phyloP scores from a whole-genome alignment of 331 rosid genomes.

The Cydonia oblonga region DNA sequence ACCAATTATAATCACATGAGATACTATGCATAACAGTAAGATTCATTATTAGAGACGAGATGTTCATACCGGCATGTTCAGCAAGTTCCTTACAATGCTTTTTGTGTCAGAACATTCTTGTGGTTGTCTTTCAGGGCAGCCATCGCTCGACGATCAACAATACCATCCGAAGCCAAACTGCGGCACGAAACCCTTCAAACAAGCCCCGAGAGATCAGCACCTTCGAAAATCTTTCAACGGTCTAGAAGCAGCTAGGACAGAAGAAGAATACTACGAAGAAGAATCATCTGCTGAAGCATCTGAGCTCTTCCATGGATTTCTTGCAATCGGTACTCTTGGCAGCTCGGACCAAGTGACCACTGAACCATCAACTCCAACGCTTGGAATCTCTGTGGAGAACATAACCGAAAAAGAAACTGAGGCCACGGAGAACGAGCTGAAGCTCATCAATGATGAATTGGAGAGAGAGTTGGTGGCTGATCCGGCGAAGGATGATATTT shows the following conservation, averaged over 20 bases:
- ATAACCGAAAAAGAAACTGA: slow-evolving; percentile 84
- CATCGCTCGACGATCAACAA: slow-evolving; percentile 69
- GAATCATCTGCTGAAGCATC: slow-evolving; percentile 39
- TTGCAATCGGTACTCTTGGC: slow-evolving; percentile 95
- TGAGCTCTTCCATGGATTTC: slow-evolving; percentile 84
- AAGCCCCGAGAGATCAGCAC: slow-evolving; percentile 41
- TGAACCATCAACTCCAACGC: slow-evolving; percentile 70
- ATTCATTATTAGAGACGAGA: no score
- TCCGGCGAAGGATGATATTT: slow-evolving; percentile 47
- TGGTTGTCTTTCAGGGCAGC: slow-evolving; percentile 65
- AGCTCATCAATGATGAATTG: slow-evolving; percentile 75
- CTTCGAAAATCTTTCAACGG: slow-evolving; percentile 62
- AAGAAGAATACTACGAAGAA: slow-evolving; percentile 49
- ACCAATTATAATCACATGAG: background rate
- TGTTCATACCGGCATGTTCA: background rate
- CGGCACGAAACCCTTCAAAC: slow-evolving; percentile 46
- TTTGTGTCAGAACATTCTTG: slow-evolving; percentile 35
- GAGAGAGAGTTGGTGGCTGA: slow-evolving; percentile 82
- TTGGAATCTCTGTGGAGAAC: slow-evolving; percentile 59
- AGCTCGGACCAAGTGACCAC: slow-evolving; percentile 41
- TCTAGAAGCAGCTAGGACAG: slow-evolving; percentile 46
- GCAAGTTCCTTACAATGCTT: slow-evolving; percentile 7
- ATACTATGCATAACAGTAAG: no score
- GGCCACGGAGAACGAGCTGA: slow-evolving; percentile 75
- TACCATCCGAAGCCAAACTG: slow-evolving; percentile 41